phyloP scores from a whole-genome alignment of 1,284 basidiomycete genomes.

The Leccinum cinnamomeum region DNA sequence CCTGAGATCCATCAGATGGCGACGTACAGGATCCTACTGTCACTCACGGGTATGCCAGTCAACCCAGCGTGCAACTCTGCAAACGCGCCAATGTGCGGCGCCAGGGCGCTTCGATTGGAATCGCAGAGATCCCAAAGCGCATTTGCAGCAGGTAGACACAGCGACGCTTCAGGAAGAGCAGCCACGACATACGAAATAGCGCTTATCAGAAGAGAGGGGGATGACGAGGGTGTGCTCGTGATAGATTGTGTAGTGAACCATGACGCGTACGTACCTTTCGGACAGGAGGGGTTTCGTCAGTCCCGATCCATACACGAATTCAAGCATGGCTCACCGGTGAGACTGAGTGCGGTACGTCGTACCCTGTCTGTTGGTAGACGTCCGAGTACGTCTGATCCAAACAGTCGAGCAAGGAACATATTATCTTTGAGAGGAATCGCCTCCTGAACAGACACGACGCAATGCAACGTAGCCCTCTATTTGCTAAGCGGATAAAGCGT shows the following conservation, averaged over 20 bases:
- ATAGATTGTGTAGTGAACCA: constrained; percentile 71
- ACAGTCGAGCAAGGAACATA: constrained; percentile 62
- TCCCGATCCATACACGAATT: background rate
- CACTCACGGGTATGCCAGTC: constrained; percentile 67
- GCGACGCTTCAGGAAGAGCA: constrained; percentile 59
- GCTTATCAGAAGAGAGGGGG: constrained; percentile 38
- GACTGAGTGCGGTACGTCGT: constrained; percentile 66
- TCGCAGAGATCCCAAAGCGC: constrained; percentile 85
- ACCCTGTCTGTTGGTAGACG: constrained; percentile 66
- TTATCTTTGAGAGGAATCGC: constrained; percentile 77
- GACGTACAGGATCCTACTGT: background rate
- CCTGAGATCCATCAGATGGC: constrained; percentile 40
- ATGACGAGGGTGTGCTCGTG: constrained; percentile 36
- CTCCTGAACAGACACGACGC: constrained; percentile 83
- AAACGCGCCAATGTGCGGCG: constrained; percentile 81
- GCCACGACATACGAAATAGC: constrained; percentile 65
- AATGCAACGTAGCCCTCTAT: constrained; percentile 82
- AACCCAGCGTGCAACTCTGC: constrained; percentile 78
- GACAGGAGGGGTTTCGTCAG: background rate
- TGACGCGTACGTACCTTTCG: constrained; percentile 74
- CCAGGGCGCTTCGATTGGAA: constrained; percentile 76
- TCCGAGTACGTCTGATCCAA: constrained; percentile 68
- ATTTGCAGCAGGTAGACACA: constrained; percentile 76
- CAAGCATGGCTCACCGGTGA: constrained; percentile 57
- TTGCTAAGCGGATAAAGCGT: constrained; percentile 48